Conservation (phyloP, 345 rosid species). For the Acer negundo region DNA sequence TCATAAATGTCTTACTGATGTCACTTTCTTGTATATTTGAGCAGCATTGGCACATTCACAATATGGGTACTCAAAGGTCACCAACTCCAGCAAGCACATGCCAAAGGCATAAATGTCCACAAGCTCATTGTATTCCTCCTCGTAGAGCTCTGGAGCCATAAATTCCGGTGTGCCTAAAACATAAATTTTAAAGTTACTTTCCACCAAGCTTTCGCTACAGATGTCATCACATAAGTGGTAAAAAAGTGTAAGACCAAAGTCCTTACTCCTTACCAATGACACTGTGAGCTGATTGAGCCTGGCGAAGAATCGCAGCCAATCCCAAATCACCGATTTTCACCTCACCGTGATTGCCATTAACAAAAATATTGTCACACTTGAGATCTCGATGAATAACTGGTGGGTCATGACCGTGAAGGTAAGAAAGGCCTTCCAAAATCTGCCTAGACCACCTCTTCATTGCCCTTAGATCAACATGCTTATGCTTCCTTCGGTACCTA, state of each 20-base stretch:
- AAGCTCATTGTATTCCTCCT: slow-evolving; percentile 94
- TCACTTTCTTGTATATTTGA: slow-evolving; percentile 94
- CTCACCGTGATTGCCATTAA: slow-evolving; percentile 95
- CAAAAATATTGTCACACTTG: slow-evolving; percentile 93
- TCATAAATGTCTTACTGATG: slow-evolving; percentile 58
- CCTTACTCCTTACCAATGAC: slow-evolving; percentile 73
- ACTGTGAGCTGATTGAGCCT: slow-evolving; percentile 82
- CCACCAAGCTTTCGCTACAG: neutral
- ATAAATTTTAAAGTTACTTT: slow-evolving; percentile 1
- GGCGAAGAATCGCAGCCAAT: slow-evolving; percentile 68
- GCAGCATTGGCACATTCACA: slow-evolving; percentile 90
- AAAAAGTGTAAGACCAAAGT: neutral
- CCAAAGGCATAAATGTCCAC: slow-evolving; percentile 97
- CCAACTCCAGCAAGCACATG: slow-evolving; percentile 94
- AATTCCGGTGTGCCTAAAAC: slow-evolving; percentile 89
- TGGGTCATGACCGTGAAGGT: slow-evolving; percentile 89
- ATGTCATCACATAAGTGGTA: neutral
- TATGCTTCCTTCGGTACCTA: slow-evolving; percentile 93
- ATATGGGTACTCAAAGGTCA: slow-evolving; percentile 90
- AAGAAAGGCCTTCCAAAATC: slow-evolving; percentile 78
- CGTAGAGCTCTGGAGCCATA: slow-evolving; percentile 99
- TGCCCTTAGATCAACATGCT: slow-evolving; percentile 82
- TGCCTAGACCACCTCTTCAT: slow-evolving; percentile 94
- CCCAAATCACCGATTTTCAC: slow-evolving; percentile 98
- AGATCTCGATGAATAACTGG: slow-evolving; percentile 96